A percentile compares a stretch with the other conserved stretches of the same genome.
These are phyloP conservation scores for Senecio squalidus DNA, from an alignment of 140 eudicot genomes.

Conservation along the genomic window DNA sequence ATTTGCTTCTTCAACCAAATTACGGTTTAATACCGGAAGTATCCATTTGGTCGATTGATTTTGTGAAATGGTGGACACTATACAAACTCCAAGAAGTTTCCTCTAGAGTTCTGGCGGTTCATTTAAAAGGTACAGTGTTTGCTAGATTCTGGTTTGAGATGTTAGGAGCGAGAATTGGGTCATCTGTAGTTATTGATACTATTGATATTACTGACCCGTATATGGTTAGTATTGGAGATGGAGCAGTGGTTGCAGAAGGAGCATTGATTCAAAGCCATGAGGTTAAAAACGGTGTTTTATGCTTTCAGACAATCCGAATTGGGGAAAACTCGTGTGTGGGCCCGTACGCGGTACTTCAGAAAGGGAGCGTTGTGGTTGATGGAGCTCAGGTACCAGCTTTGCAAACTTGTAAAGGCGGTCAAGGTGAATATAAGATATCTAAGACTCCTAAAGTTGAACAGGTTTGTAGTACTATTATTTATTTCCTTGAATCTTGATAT, in stretches of 20 bases:
- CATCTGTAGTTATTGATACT: conserved; percentile 42
- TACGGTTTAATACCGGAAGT: conserved; percentile 38
- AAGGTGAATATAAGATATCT: conserved; percentile 4
- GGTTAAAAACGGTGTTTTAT: conserved; percentile 48
- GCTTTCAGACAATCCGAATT: conserved; percentile 34
- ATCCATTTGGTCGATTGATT: too few species aligned
- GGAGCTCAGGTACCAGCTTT: conserved; percentile 33
- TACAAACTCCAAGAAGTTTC: too few species aligned
- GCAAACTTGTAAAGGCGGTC: conserved; percentile 29
- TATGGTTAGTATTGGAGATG: conserved; percentile 43
- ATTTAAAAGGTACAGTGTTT: too few species aligned
- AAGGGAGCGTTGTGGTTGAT: conserved; percentile 33
- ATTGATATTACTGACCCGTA: too few species aligned
- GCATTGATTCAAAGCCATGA: too few species aligned
- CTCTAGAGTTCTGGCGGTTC: conserved; percentile 35
- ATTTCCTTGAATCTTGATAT: background rate
- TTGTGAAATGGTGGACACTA: too few species aligned
- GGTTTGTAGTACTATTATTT: too few species aligned
- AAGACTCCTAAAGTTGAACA: too few species aligned
- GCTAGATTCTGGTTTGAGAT: conserved; percentile 38
- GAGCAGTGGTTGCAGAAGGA: too few species aligned
- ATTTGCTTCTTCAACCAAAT: conserved; percentile 53
- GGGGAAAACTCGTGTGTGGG: conserved; percentile 40
- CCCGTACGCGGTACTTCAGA: too few species aligned
- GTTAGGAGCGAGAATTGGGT: conserved; percentile 52